phyloP scores from a whole-genome alignment of 2,329 filamentous ascomycete species.

The Elsinoe perseae region DNA sequence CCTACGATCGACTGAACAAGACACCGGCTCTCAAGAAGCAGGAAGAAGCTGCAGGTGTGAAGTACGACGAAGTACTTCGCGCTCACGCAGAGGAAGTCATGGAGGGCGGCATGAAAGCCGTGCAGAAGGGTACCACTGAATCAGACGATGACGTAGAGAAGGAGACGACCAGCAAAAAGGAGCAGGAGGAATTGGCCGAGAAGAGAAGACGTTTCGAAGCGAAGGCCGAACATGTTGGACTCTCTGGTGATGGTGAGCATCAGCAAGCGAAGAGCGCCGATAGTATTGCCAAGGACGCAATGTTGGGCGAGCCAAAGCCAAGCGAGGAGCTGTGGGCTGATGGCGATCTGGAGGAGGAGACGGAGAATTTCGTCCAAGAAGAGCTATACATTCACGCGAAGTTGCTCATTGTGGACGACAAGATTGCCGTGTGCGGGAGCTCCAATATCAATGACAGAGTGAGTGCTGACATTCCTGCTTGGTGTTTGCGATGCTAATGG shows the following conservation, averaged over 20 bases:
- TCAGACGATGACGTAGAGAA: slow-evolving; percentile 28
- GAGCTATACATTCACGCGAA: slow-evolving; percentile 95
- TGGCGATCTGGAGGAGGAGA: slow-evolving; percentile 53
- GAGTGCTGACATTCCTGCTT: slow-evolving; percentile 21
- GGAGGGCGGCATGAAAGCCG: slow-evolving; percentile 61
- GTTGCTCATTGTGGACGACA: slow-evolving; percentile 75
- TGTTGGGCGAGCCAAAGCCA: slow-evolving; percentile 59
- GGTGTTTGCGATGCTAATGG: neutral
- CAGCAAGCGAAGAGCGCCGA: slow-evolving; percentile 40
- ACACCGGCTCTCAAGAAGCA: slow-evolving; percentile 64
- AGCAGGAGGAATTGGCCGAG: slow-evolving; percentile 40
- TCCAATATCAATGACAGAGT: slow-evolving; percentile 78
- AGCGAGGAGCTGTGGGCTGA: slow-evolving; percentile 71
- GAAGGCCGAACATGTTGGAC: slow-evolving; percentile 34
- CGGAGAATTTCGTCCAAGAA: slow-evolving; percentile 86
- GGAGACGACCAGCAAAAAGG: slow-evolving; percentile 27
- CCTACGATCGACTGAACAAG: slow-evolving; percentile 85
- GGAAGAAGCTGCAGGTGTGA: slow-evolving; percentile 73
- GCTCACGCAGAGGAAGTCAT: slow-evolving; percentile 87
- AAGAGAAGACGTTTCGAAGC: slow-evolving; percentile 41
- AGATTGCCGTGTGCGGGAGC: slow-evolving; percentile 61
- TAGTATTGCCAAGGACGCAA: slow-evolving; percentile 68
- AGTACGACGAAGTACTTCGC: slow-evolving; percentile 77
- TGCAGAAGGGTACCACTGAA: slow-evolving; percentile 31
- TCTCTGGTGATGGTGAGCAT: slow-evolving; percentile 18